A percentile compares a stretch with the other conserved stretches of the same genome.
Evolutionary conservation across 345 rosid genomes (phyloP).

Genomic region (Citropsis articulata): DNA sequence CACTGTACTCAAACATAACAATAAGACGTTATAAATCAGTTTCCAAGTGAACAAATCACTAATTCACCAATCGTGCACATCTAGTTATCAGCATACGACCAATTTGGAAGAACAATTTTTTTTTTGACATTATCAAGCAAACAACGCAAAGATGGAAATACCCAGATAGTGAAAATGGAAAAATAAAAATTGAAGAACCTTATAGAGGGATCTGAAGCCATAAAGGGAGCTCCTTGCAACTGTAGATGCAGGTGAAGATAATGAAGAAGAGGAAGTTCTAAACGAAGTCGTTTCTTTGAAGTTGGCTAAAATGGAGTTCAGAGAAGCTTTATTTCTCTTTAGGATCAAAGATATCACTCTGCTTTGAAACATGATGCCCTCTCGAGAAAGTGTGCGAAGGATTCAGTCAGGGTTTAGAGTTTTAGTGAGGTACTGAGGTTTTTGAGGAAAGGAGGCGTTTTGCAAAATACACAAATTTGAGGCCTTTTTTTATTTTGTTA

Average conservation of each 20-base stretch:
- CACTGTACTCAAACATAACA: not conserved
- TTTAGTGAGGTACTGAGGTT: not conserved
- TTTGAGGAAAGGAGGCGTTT: not conserved
- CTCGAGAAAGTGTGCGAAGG: not conserved
- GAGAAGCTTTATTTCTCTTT: constrained; percentile 43
- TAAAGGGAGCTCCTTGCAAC: constrained; percentile 35
- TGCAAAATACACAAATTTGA: not conserved
- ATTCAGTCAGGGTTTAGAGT: not conserved
- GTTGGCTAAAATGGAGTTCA: constrained; percentile 23
- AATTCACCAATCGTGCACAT: no score
- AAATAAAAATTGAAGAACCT: constrained; percentile 24
- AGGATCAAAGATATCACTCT: constrained; percentile 47
- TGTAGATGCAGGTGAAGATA: constrained; percentile 30
- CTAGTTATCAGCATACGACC: not conserved
- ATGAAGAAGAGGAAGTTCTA: constrained; percentile 28
- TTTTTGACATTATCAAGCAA: not conserved
- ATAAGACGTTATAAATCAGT: not conserved
- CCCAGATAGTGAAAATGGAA: not conserved
- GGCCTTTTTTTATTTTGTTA: not conserved
- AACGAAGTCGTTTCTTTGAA: constrained; percentile 31
- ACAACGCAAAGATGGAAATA: not conserved
- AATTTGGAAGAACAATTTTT: not conserved
- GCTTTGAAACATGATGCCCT: constrained; percentile 40
- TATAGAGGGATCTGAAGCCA: constrained; percentile 46
- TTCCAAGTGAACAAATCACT: not conserved